These are phyloP conservation scores for Starmerella khaoyaiensis DNA, from an alignment of 805 yeast species.

Conservation along the genomic window DNA sequence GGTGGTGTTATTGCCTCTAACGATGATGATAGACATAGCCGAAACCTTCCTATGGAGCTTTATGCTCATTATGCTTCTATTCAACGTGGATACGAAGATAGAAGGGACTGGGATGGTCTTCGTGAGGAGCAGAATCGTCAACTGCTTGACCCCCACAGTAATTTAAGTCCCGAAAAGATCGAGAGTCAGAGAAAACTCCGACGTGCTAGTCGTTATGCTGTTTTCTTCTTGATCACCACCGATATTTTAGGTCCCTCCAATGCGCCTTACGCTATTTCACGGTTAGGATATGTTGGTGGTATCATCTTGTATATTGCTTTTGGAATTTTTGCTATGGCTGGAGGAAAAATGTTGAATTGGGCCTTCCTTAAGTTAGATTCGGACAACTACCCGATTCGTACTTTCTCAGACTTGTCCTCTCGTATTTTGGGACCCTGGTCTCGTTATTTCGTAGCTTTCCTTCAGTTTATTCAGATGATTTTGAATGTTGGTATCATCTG, in stretches of 20 bases:
- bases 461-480: constrained; percentile 35
- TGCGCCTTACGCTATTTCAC: constrained; percentile 36
- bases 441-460: constrained; percentile 28
- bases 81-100: constrained; percentile 19
- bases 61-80: constrained; percentile 19
- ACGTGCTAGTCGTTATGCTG: constrained; percentile 19
- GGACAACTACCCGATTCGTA: constrained; percentile 33
- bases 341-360: constrained; percentile 32
- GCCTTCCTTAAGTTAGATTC: constrained; percentile 32
- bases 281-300: constrained; percentile 37
- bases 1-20: constrained; percentile 12
- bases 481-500: constrained; percentile 35
- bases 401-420: constrained; percentile 34
- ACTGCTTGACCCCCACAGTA: constrained; percentile 18
- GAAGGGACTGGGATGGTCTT: constrained; percentile 17
- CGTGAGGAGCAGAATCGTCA: constrained; percentile 12
- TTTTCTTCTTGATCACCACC: constrained; percentile 38
- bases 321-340: constrained; percentile 33
- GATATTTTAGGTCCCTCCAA: constrained; percentile 38
- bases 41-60: constrained; percentile 16
- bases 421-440: constrained; percentile 30
- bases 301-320: constrained; percentile 32
- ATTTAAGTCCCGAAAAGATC: constrained; percentile 16
- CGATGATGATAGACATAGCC: constrained; percentile 16
- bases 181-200: constrained; percentile 19